phyloP scores from a whole-genome alignment of 2,329 filamentous ascomycete species.

The Aspergillus sp. region DNA sequence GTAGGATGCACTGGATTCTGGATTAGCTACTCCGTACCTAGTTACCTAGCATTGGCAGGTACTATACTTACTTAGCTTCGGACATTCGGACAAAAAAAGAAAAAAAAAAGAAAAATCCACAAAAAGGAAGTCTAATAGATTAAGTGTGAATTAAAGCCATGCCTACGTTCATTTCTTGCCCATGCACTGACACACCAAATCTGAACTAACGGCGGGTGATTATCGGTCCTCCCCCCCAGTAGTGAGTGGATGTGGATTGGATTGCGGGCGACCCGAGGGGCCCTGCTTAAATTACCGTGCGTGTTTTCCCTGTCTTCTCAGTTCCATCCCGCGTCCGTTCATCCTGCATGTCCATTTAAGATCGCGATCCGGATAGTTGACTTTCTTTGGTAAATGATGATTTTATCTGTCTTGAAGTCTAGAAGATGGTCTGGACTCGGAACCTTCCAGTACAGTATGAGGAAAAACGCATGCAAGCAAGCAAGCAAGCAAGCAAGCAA shows the following conservation, averaged over 20 bases:
- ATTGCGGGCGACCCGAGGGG: not conserved
- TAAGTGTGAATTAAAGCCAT: slow-evolving; percentile 12
- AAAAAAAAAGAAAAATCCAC: not conserved
- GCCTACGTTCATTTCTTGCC: slow-evolving; percentile 1
- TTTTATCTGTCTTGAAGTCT: not conserved
- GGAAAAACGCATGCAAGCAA: too few relatives aligned
- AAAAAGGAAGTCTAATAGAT: not conserved
- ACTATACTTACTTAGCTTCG: too few relatives aligned
- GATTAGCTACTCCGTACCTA: too few relatives aligned
- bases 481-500: not conserved
- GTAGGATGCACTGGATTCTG: too few relatives aligned
- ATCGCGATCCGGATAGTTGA: too few relatives aligned
- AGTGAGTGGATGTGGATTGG: not conserved
- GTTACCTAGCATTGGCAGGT: not conserved
- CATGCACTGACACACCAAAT: slow-evolving; percentile 9
- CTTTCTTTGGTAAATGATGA: not conserved
- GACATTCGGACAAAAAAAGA: not conserved
- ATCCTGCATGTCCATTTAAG: not conserved
- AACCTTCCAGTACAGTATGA: not conserved
- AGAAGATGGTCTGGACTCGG: not conserved
- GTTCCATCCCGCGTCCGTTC: too few relatives aligned
- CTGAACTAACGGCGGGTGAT: slow-evolving; percentile 18
- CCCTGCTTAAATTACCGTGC: slow-evolving; percentile 2
- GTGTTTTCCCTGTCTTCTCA: not conserved
- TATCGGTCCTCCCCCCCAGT: slow-evolving; percentile 7